Evolutionary conservation across 1,284 basidiomycete species (phyloP).

Genomic region (Malassezia slooffiae): DNA sequence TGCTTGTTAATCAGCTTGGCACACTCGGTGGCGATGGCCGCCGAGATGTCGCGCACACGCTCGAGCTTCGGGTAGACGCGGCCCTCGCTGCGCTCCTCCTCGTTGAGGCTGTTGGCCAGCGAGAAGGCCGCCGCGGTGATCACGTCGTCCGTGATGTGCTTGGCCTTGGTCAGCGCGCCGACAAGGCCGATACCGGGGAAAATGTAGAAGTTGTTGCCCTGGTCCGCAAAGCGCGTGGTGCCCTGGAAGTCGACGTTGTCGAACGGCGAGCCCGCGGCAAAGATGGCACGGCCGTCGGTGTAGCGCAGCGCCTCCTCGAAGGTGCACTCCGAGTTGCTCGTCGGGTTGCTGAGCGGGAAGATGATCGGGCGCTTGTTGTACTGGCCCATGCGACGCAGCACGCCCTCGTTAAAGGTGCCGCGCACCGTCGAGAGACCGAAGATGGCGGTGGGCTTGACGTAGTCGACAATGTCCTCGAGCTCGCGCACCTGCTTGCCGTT

Average conservation of each 20-base stretch:
- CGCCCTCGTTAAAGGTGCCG: conserved; percentile 66
- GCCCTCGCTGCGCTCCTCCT: conserved; percentile 55
- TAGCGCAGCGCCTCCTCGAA: conserved; percentile 73
- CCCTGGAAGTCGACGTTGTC: conserved; percentile 57
- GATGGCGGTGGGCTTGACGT: conserved; percentile 80
- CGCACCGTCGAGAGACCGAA: conserved; percentile 79
- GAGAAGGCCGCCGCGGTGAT: conserved; percentile 56
- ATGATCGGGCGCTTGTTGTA: conserved; percentile 79
- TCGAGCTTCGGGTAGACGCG: conserved; percentile 37
- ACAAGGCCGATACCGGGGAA: conserved; percentile 38
- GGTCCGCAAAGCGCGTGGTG: conserved; percentile 63
- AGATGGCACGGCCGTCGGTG: conserved; percentile 58
- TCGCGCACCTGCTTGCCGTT: conserved; percentile 33
- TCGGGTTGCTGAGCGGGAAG: conserved; percentile 92
- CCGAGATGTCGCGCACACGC: conserved; percentile 36
- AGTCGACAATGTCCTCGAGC: conserved; percentile 67
- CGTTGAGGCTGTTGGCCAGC: conserved; percentile 63
- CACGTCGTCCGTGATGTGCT: conserved; percentile 64
- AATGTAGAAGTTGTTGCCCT: conserved; percentile 68
- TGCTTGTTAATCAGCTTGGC: conserved; percentile 41
- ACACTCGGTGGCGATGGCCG: conserved; percentile 32
- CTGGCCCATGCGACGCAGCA: conserved; percentile 70
- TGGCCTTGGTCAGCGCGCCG: conserved; percentile 56
- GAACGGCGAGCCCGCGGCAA: conserved; percentile 86
- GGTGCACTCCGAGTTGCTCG: conserved; percentile 60